A percentile compares a stretch with the other conserved stretches of the same genome.
phyloP scores from a whole-genome alignment of 2,329 filamentous ascomycete genomes.

The Colletotrichum higginsianum region DNA sequence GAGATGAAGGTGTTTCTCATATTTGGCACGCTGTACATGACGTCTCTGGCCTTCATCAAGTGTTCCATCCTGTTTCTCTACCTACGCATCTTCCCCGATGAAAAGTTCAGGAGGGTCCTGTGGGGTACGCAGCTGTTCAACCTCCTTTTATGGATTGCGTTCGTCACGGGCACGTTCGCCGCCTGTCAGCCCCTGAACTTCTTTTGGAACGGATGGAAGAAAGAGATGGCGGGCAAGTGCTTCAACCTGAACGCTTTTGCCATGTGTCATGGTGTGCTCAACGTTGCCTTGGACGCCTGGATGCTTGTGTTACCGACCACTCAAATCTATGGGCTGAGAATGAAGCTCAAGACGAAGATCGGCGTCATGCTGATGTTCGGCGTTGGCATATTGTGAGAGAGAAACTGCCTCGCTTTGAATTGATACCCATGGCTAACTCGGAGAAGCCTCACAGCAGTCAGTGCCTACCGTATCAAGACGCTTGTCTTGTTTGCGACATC shows the following conservation, averaged over 20 bases:
- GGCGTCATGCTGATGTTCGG: slow-evolving; percentile 56
- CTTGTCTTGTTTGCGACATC: slow-evolving; percentile 22
- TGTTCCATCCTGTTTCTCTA: slow-evolving; percentile 56
- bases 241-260: slow-evolving; percentile 55
- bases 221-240: slow-evolving; percentile 50
- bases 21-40: slow-evolving; percentile 53
- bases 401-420: too few species aligned
- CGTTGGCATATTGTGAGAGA: slow-evolving; percentile 47
- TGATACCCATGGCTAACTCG: not conserved
- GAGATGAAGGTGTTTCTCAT: slow-evolving; percentile 51
- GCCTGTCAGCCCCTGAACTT: slow-evolving; percentile 59
- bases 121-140: slow-evolving; percentile 43
- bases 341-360: slow-evolving; percentile 54
- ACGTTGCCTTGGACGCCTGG: slow-evolving; percentile 60
- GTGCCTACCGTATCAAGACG: slow-evolving; percentile 31
- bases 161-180: slow-evolving; percentile 53
- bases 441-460: slow-evolving; percentile 27
- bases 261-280: slow-evolving; percentile 58
- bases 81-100: slow-evolving; percentile 53
- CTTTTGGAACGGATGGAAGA: slow-evolving; percentile 58
- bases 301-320: slow-evolving; percentile 60
- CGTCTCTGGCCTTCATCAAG: slow-evolving; percentile 52
- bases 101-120: slow-evolving; percentile 45
- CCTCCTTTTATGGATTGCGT: slow-evolving; percentile 42
- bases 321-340: slow-evolving; percentile 49